These are phyloP conservation scores for Naganishia randhawae DNA, from an alignment of 768 basidiomycete species.

Conservation along the genomic window DNA sequence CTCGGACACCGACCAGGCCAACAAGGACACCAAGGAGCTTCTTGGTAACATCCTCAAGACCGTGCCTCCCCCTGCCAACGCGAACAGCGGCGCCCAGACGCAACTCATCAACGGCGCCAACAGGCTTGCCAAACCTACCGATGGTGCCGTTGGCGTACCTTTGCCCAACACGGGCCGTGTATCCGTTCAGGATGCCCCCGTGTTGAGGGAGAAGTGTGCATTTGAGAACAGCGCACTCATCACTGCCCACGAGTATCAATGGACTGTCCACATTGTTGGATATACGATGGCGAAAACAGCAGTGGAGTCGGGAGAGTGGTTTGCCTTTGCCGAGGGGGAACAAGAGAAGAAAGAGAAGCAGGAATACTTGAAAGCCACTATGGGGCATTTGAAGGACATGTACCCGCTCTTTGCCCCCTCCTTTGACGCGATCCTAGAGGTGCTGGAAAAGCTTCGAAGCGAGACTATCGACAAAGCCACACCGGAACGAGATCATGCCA, in stretches of 20 bases:
- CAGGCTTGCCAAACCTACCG: not conserved
- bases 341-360: not conserved
- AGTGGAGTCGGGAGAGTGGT: slow-evolving; percentile 14
- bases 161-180: slow-evolving; percentile 15
- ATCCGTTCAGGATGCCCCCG: not conserved
- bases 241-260: slow-evolving; percentile 22
- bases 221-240: slow-evolving; percentile 17
- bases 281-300: slow-evolving; percentile 22
- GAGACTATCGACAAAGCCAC: not conserved
- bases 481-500: not conserved
- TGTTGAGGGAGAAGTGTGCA: slow-evolving; percentile 11
- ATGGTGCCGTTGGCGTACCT: not conserved
- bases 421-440: slow-evolving; percentile 14
- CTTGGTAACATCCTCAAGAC: slow-evolving; percentile 20
- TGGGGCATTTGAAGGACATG: slow-evolving; percentile 17
- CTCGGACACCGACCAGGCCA: slow-evolving; percentile 7
- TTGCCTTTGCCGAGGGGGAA: not conserved
- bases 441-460: not conserved
- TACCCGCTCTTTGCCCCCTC: slow-evolving; percentile 24
- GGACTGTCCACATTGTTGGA: slow-evolving; percentile 15
- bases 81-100: slow-evolving; percentile 4
- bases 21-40: slow-evolving; percentile 18
- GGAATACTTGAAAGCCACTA: slow-evolving; percentile 5
- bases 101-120: not conserved
- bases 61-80: not conserved